Percentiles rank a stretch among this genome's conserved stretches.
Evolutionary conservation across 306 rosid species (phyloP).

Genomic region (Trifolium fragiferum): DNA sequence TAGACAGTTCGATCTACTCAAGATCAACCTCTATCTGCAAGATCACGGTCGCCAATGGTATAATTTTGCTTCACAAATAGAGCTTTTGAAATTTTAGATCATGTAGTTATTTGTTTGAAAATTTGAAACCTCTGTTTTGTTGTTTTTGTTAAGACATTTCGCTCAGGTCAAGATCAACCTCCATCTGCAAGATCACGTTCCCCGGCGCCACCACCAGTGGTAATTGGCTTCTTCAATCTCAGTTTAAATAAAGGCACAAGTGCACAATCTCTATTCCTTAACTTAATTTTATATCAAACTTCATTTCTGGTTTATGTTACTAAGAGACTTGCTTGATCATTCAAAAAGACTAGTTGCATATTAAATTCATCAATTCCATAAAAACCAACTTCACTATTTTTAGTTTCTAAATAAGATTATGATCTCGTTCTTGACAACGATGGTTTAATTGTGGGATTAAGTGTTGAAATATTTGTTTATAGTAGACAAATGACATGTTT

Average conservation of each 20-base stretch:
- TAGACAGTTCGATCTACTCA: conserved; percentile 47
- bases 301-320: too few relatives aligned
- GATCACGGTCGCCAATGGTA: conserved; percentile 52
- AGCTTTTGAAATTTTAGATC: neutral
- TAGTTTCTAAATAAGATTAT: too few relatives aligned
- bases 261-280: too few relatives aligned
- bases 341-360: too few relatives aligned
- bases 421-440: too few relatives aligned
- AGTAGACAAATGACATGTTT: too few relatives aligned
- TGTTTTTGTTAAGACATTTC: conserved; percentile 42
- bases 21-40: conserved; percentile 46
- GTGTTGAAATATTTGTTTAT: too few relatives aligned
- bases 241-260: neutral
- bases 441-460: too few relatives aligned
- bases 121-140: neutral
- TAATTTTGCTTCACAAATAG: neutral
- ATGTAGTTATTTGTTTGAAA: conserved; percentile 3
- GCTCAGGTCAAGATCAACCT: conserved; percentile 44
- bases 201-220: conserved; percentile 43
- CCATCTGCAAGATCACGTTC: conserved; percentile 48
- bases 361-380: too few relatives aligned
- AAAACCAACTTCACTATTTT: too few relatives aligned
- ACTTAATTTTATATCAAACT: too few relatives aligned
- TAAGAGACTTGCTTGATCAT: too few relatives aligned
- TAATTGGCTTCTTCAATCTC: conserved; percentile 25